Conservation (phyloP, 768 basidiomycete species). For the Crassisporium funariophilum region DNA sequence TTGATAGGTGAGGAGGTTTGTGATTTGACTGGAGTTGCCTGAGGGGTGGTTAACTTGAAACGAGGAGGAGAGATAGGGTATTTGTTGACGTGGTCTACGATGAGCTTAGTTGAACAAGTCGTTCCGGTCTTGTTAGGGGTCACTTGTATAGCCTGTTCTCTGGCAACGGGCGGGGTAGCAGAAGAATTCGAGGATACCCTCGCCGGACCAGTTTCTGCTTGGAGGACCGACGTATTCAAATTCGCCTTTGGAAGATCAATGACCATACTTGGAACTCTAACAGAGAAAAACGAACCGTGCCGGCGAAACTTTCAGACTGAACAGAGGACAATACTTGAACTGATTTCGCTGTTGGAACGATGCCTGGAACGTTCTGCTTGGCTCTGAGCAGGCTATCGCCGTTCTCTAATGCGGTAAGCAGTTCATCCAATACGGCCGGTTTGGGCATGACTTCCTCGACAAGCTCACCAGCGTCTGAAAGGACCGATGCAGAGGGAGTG, state of each 20-base stretch:
- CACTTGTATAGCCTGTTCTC: too few species aligned
- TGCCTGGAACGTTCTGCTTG: neutral
- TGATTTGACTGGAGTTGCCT: neutral
- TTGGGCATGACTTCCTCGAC: conserved; percentile 28
- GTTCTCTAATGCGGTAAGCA: conserved; percentile 7
- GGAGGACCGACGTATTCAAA: too few species aligned
- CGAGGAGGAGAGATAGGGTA: neutral
- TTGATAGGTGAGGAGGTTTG: neutral
- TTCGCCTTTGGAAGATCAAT: too few species aligned
- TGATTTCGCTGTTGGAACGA: neutral
- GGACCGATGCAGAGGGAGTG: conserved; percentile 37
- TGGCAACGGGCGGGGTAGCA: too few species aligned
- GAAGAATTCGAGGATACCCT: too few species aligned
- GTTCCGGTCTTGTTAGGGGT: too few species aligned
- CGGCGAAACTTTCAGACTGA: too few species aligned
- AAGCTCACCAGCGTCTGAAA: conserved; percentile 33
- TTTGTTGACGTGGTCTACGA: neutral
- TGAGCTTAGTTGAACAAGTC: too few species aligned
- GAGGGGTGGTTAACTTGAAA: neutral
- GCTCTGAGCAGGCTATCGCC: neutral
- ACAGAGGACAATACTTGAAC: neutral
- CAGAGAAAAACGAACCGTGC: too few species aligned
- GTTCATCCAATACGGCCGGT: conserved; percentile 7
- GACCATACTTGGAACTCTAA: too few species aligned
- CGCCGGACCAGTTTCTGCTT: too few species aligned